Percentiles rank a stretch among this genome's conserved stretches.
Evolutionary conservation across 75 land plant genomes (phyloP).

Genomic region (Ceratopteris richardii): DNA sequence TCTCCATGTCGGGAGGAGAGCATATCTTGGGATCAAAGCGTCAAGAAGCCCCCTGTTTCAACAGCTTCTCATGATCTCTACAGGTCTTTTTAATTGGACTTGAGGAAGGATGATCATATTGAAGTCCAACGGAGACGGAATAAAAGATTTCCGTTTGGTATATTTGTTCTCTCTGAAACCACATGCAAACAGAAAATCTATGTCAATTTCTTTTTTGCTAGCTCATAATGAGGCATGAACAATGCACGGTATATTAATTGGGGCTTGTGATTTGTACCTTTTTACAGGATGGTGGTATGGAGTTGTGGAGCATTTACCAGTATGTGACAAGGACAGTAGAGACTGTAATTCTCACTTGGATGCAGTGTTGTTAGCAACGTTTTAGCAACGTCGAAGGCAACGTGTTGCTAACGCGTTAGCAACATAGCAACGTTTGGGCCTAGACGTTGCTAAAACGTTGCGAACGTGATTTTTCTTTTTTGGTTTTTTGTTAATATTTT

Average conservation of each 20-base stretch:
- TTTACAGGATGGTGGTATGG: constrained; percentile 59
- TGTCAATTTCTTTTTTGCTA: not conserved
- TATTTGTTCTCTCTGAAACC: not conserved
- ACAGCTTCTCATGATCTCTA: constrained; percentile 45
- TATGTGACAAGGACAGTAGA: constrained; percentile 17
- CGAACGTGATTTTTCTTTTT: no score
- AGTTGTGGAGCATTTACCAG: constrained; percentile 37
- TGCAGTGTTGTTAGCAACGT: no score
- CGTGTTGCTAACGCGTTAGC: no score
- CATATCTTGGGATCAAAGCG: constrained; percentile 34
- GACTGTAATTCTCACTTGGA: constrained; percentile 32
- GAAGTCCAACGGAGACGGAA: constrained; percentile 54
- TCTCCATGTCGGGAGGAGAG: constrained; percentile 34
- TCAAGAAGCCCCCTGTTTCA: constrained; percentile 38
- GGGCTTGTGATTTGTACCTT: not conserved
- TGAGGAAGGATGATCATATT: constrained; percentile 43
- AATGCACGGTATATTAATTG: no score
- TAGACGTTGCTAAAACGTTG: no score
- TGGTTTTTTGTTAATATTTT: no score
- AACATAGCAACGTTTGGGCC: no score
- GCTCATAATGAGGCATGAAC: constrained; percentile 1
- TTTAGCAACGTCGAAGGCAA: no score
- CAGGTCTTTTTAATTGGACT: constrained; percentile 28
- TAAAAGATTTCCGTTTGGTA: constrained; percentile 50
- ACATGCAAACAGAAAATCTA: not conserved